These are phyloP conservation scores for Puccinia horiana DNA, from an alignment of 1,284 basidiomycete genomes.

Conservation along the genomic window DNA sequence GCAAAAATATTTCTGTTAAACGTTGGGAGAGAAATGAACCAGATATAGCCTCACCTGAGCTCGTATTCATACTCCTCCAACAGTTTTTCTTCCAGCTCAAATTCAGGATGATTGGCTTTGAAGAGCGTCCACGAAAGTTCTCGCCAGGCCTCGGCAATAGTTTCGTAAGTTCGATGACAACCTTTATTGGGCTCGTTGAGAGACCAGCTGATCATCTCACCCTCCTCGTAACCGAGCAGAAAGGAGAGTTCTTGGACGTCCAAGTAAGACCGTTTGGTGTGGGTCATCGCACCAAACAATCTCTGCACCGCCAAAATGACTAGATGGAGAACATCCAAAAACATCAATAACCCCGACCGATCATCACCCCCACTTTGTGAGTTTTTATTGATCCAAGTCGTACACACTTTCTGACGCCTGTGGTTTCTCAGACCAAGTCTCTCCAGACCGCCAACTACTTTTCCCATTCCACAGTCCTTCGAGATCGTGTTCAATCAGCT, in stretches of 20 bases:
- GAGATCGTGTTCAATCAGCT: slow-evolving; percentile 41
- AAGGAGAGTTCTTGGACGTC: slow-evolving; percentile 44
- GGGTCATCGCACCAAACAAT: slow-evolving; percentile 37
- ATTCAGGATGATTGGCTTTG: background rate
- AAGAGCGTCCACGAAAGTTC: slow-evolving; percentile 13
- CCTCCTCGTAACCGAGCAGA: slow-evolving; percentile 47
- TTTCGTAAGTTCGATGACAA: slow-evolving; percentile 47
- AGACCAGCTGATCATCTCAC: slow-evolving; percentile 48
- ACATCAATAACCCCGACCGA: background rate
- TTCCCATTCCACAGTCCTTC: slow-evolving; percentile 47
- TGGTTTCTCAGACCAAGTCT: slow-evolving; percentile 46
- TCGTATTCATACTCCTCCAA: slow-evolving; percentile 23
- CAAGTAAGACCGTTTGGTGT: slow-evolving; percentile 44
- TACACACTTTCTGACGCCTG: slow-evolving; percentile 40
- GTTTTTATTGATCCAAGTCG: background rate
- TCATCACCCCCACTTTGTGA: background rate
- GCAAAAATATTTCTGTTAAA: background rate
- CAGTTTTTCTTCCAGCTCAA: background rate
- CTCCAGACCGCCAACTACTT: slow-evolving; percentile 45
- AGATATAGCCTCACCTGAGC: slow-evolving; percentile 17
- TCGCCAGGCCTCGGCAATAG: slow-evolving; percentile 48
- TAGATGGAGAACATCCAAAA: background rate
- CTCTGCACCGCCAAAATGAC: slow-evolving; percentile 45
- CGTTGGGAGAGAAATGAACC: background rate
- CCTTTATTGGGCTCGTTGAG: slow-evolving; percentile 49